Evolutionary conservation across 805 yeast species (phyloP).

Genomic region (Candida vartiovaarae): DNA sequence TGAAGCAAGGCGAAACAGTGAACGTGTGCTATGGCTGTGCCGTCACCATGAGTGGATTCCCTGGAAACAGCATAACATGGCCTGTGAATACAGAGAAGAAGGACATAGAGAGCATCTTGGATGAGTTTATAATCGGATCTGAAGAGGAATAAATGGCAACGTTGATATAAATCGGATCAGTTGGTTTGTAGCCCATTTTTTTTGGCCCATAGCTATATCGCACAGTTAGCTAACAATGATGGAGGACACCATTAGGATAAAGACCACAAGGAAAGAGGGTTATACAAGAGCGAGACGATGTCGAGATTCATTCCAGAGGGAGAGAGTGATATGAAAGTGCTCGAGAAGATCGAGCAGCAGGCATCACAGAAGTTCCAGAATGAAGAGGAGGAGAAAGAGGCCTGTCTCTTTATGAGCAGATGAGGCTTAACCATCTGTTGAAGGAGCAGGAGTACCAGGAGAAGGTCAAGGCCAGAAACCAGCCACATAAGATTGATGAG

Average conservation of each 20-base stretch:
- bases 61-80: conserved; percentile 33
- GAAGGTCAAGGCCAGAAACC: conserved; percentile 18
- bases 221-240: too few species aligned
- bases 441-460: conserved; percentile 21
- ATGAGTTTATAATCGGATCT: conserved; percentile 39
- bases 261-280: neutral
- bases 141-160: conserved; percentile 23
- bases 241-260: too few species aligned
- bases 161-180: neutral
- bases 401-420: conserved; percentile 22
- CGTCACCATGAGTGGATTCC: conserved; percentile 46
- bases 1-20: conserved; percentile 14
- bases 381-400: conserved; percentile 18
- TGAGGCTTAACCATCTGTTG: conserved; percentile 19
- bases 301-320: conserved; percentile 24
- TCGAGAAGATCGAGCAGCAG: conserved; percentile 12
- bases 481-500: conserved; percentile 14
- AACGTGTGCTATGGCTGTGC: conserved; percentile 72
- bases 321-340: conserved; percentile 17
- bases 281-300: conserved; percentile 8
- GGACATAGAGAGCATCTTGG: conserved; percentile 32
- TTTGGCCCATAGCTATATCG: too few species aligned
- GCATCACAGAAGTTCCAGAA: conserved; percentile 13
- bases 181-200: neutral
- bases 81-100: conserved; percentile 24